phyloP scores from a whole-genome alignment of 176 grass and related monocot species.

The Cenchrus fungigraminus region DNA sequence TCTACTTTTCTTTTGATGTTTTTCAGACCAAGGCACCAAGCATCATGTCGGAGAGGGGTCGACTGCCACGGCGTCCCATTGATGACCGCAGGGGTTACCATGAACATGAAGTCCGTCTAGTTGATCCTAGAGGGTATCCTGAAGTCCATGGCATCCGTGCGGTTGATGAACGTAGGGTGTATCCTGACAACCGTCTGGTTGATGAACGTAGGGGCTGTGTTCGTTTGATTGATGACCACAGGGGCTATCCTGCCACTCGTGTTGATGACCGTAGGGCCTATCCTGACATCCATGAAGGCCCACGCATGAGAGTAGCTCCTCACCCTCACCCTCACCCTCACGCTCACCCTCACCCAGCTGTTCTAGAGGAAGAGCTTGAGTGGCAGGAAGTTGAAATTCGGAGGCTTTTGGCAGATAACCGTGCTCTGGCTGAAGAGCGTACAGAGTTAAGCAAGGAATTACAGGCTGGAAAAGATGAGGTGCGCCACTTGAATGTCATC shows the following conservation, averaged over 20 bases:
- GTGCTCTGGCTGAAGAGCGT: slow-evolving; percentile 58
- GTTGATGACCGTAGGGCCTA: slow-evolving; percentile 48
- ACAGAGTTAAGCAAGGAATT: slow-evolving; percentile 50
- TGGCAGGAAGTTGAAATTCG: slow-evolving; percentile 50
- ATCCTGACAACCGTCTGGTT: slow-evolving; percentile 17
- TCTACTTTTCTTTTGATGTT: slow-evolving; percentile 17
- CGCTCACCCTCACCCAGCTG: slow-evolving; percentile 37
- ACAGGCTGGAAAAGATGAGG: slow-evolving; percentile 57
- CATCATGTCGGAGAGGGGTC: slow-evolving; percentile 66
- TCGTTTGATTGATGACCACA: slow-evolving; percentile 13
- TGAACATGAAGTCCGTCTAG: slow-evolving; percentile 22
- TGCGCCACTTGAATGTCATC: slow-evolving; percentile 53
- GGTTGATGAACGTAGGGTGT: slow-evolving; percentile 29
- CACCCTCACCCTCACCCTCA: slow-evolving; percentile 45
- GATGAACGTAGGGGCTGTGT: slow-evolving; percentile 39
- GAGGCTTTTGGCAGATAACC: slow-evolving; percentile 64
- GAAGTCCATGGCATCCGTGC: neutral
- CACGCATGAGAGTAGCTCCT: slow-evolving; percentile 40
- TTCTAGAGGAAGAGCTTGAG: slow-evolving; percentile 60
- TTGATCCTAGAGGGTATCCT: slow-evolving; percentile 37
- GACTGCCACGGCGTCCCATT: slow-evolving; percentile 39
- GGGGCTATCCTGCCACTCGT: slow-evolving; percentile 28
- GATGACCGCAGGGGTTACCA: slow-evolving; percentile 38
- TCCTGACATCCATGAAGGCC: slow-evolving; percentile 47
- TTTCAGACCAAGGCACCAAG: slow-evolving; percentile 15